phyloP scores from a whole-genome alignment of 768 basidiomycete genomes.

The Chalciporus pseudorubinellus region DNA sequence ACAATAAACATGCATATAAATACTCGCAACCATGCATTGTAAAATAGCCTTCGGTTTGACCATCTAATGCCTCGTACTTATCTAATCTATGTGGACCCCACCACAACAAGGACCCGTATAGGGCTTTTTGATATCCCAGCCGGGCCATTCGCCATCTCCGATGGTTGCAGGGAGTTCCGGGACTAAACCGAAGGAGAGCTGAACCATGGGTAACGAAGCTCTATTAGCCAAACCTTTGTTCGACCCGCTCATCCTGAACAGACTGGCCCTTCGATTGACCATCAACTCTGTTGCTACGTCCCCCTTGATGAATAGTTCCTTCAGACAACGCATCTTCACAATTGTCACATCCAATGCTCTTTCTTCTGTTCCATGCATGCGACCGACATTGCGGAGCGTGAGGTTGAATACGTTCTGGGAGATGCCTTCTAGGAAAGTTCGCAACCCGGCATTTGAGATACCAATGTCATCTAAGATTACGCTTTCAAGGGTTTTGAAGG shows the following conservation, averaged over 20 bases:
- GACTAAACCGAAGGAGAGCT: background rate
- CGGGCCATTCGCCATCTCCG: background rate
- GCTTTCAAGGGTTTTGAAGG: background rate
- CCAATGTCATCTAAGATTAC: background rate
- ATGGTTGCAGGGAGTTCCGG: background rate
- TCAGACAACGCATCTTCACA: background rate
- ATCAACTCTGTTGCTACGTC: background rate
- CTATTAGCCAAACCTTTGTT: background rate
- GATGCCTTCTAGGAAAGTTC: background rate
- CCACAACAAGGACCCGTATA: background rate
- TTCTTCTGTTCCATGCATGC: background rate
- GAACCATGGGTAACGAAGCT: background rate
- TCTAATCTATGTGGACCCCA: background rate
- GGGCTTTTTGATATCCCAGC: background rate
- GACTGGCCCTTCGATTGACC: background rate
- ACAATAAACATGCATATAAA: no score
- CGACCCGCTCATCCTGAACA: background rate
- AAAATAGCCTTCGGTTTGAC: background rate
- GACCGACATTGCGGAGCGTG: background rate
- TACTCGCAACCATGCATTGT: no score
- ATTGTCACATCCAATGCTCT: background rate
- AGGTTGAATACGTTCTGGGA: constrained; percentile 1
- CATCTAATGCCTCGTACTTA: background rate
- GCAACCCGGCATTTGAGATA: background rate
- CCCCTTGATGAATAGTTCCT: background rate